These are phyloP conservation scores for Spergularia bocconei DNA, from an alignment of 148 eudicot genomes.

Conservation along the genomic window DNA sequence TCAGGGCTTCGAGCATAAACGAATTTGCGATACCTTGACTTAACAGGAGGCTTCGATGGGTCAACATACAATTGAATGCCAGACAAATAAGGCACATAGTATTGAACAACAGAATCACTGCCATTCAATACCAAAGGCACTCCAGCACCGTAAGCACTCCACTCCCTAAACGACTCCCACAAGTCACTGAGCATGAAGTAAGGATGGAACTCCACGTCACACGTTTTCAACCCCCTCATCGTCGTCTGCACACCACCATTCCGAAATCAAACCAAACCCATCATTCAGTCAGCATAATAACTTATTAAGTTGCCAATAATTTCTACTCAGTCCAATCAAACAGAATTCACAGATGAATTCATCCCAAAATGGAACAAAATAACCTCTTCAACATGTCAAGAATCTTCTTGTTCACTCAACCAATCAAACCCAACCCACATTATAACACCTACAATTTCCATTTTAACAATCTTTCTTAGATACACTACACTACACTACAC, in stretches of 20 bases:
- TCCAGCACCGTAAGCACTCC: constrained; percentile 94
- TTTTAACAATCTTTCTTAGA: not conserved
- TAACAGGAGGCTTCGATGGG: constrained; percentile 35
- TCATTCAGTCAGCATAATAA: constrained; percentile 7
- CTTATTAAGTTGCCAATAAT: constrained; percentile 4
- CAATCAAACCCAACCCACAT: not conserved
- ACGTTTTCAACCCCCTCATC: constrained; percentile 52
- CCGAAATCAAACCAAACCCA: constrained; percentile 15
- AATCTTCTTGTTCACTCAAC: not conserved
- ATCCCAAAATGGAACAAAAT: not conserved
- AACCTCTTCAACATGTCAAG: not conserved
- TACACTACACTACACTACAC: not conserved
- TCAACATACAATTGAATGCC: constrained; percentile 65
- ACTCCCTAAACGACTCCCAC: constrained; percentile 82
- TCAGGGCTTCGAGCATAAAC: constrained; percentile 16
- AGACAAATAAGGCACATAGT: constrained; percentile 81
- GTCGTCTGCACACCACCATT: constrained; percentile 40
- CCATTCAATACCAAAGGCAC: constrained; percentile 76
- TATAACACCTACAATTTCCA: not conserved
- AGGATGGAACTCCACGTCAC: constrained; percentile 59
- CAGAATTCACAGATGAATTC: not conserved
- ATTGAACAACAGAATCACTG: constrained; percentile 65
- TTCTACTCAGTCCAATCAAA: not conserved
- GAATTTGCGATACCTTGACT: constrained; percentile 30
- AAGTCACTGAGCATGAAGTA: constrained; percentile 70